Conservation (phyloP, 1,284 basidiomycete species). For the Leccinum solheimii region DNA sequence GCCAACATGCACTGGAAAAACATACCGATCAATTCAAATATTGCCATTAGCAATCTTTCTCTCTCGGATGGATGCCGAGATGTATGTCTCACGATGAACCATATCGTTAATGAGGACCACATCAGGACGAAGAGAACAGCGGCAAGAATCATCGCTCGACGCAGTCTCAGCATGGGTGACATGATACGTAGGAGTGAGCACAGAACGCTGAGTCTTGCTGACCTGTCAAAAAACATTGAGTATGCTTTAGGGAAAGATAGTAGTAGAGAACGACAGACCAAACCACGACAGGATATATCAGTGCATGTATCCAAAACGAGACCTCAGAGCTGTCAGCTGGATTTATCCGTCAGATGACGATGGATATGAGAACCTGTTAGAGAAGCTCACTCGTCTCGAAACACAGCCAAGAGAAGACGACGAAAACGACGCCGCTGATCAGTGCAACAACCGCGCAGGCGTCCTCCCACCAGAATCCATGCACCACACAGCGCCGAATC, state of each 20-base stretch:
- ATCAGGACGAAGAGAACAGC: slow-evolving; percentile 12
- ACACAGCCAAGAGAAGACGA: slow-evolving; percentile 18
- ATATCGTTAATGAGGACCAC: slow-evolving; percentile 12
- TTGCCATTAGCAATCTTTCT: not conserved
- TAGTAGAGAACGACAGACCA: slow-evolving; percentile 17
- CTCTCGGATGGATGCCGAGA: not conserved
- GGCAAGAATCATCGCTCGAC: slow-evolving; percentile 9
- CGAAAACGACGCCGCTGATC: slow-evolving; percentile 7
- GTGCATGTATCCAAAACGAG: slow-evolving; percentile 21
- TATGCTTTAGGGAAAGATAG: not conserved
- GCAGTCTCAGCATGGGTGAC: slow-evolving; percentile 8
- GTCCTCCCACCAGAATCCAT: slow-evolving; percentile 25
- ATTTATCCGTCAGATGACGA: not conserved
- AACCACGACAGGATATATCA: slow-evolving; percentile 16
- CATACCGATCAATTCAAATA: slow-evolving; percentile 23
- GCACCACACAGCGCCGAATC: slow-evolving; percentile 3
- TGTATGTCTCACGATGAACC: slow-evolving; percentile 6
- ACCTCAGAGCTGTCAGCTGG: slow-evolving; percentile 11
- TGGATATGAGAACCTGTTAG: not conserved
- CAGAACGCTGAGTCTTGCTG: slow-evolving; percentile 22
- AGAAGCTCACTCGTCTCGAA: slow-evolving; percentile 9
- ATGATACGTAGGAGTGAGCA: slow-evolving; percentile 23
- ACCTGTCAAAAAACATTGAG: slow-evolving; percentile 15
- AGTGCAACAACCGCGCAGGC: slow-evolving; percentile 13
- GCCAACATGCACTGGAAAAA: not conserved